Percentiles rank a stretch among this genome's conserved stretches.
Conservation (phyloP, 2,329 filamentous ascomycete genomes). For the Aspergillus piperis region DNA sequence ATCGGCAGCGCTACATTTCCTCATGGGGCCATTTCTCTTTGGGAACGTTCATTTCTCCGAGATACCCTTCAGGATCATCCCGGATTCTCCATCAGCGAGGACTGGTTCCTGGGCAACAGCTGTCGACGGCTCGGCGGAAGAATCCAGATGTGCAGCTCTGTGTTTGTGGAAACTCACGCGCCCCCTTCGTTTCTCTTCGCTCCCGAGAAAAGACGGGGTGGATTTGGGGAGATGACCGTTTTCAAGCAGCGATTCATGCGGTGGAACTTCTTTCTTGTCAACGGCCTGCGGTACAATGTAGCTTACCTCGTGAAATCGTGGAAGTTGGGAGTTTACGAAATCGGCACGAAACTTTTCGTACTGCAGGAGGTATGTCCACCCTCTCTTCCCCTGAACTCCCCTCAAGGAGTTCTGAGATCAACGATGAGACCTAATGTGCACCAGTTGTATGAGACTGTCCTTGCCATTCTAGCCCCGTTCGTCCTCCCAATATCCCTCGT, state of each 20-base stretch:
- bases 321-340: constrained; percentile 52
- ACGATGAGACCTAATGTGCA: constrained; percentile 16
- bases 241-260: constrained; percentile 53
- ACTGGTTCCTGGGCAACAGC: constrained; percentile 57
- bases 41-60: constrained; percentile 50
- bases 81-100: constrained; percentile 53
- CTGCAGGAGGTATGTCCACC: constrained; percentile 43
- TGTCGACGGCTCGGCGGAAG: constrained; percentile 48
- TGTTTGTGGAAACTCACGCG: constrained; percentile 56
- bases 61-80: constrained; percentile 52
- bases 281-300: constrained; percentile 52
- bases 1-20: constrained; percentile 53
- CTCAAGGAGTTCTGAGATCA: too few species aligned
- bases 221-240: constrained; percentile 57
- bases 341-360: constrained; percentile 54
- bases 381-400: too few species aligned
- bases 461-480: constrained; percentile 50
- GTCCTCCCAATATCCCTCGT: constrained; percentile 50
- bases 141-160: constrained; percentile 52
- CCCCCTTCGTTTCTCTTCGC: constrained; percentile 45
- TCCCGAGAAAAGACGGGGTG: constrained; percentile 46
- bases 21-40: constrained; percentile 54
- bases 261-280: constrained; percentile 57
- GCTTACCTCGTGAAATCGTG: constrained; percentile 50
- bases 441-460: constrained; percentile 50